Base-by-base conservation (phyloP, 2,329 filamentous ascomycete species). In the Sporothrix pallida region DNA sequence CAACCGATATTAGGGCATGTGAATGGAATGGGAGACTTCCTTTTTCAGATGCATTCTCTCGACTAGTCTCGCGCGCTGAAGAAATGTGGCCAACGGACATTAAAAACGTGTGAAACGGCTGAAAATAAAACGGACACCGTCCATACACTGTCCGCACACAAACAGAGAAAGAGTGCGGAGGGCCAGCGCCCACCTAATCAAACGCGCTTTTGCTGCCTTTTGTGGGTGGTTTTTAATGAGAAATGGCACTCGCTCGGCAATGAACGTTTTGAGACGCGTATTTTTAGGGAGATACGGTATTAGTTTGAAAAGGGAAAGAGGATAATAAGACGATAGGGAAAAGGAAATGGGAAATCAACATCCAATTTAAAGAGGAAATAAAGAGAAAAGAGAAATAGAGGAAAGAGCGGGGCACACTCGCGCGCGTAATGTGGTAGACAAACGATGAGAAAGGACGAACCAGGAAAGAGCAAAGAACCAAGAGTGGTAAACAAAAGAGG, bases 61-160 rank as follows among this genome's bases (percentile, higher is more conserved):
- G 2, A 9, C 7, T 23, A 8, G 6, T 12, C n/a, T 4, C 54
- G 2, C 17, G 26, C 15, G 56, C 56, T 60, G 56, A 60, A 60
- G 56, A 60, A 60, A 60, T 60, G 26, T 6, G 26, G 8, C 56
- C 56, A 37, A 60, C 26, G 26, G 56, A 26, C 26, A 26, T 12
- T 56, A 13, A 37, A 58, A 58, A 17, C 26, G 23, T 31, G 56
- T 60, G 56, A 60, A 60, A 60, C 56, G 56, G 56, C 12, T 6
- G 17, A 13, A 17, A 26, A 37, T 1, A 60, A 37, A 60, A 37
- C 56, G 26, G 56, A 60, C 13, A 37, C 12, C 4, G 56, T n/a
- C 56, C 56, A 60, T 60, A 60, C 56, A 60, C 52, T 60, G 56
- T 60, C 56, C 56, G 37, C 23, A 60, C 56, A 37, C 56, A 60